Percentiles rank a stretch among this genome's conserved stretches.
Evolutionary conservation across 495 filamentous ascomycete species (phyloP).

Genomic region (Neurospora sp.): DNA sequence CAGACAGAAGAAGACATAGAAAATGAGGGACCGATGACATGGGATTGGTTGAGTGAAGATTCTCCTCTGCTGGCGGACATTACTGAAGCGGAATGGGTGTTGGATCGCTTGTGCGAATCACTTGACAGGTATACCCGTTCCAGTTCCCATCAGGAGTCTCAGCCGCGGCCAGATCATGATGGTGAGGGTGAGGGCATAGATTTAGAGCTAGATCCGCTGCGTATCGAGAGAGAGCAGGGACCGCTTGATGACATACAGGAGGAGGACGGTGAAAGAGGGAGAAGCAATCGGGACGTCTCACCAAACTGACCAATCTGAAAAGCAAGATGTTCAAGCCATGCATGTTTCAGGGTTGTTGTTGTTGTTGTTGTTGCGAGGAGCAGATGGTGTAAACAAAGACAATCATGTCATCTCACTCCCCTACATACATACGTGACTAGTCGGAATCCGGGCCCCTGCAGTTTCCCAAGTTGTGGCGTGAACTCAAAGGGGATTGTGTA

Average conservation of each 20-base stretch:
- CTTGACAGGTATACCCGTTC: constrained; percentile 31
- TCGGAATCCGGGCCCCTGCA: neutral
- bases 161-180: neutral
- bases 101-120: constrained; percentile 48
- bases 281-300: neutral
- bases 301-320: neutral
- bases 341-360: neutral
- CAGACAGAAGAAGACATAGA: constrained; percentile 20
- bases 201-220: neutral
- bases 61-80: constrained; percentile 57
- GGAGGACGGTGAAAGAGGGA: neutral
- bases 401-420: neutral
- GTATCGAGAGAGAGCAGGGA: neutral
- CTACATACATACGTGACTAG: neutral
- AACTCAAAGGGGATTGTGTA: neutral
- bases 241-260: neutral
- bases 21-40: constrained; percentile 30
- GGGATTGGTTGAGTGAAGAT: constrained; percentile 64
- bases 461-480: neutral
- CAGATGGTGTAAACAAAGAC: neutral
- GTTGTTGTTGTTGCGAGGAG: neutral
- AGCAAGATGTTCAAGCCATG: neutral
- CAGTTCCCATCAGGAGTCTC: neutral
- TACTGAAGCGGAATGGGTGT: constrained; percentile 46
- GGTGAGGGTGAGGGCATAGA: neutral